Evolutionary conservation across 2,329 filamentous ascomycete species (phyloP), one percentile per base, ranked within the genome.

Genomic region (Paraconiothyrium brasiliense): DNA sequence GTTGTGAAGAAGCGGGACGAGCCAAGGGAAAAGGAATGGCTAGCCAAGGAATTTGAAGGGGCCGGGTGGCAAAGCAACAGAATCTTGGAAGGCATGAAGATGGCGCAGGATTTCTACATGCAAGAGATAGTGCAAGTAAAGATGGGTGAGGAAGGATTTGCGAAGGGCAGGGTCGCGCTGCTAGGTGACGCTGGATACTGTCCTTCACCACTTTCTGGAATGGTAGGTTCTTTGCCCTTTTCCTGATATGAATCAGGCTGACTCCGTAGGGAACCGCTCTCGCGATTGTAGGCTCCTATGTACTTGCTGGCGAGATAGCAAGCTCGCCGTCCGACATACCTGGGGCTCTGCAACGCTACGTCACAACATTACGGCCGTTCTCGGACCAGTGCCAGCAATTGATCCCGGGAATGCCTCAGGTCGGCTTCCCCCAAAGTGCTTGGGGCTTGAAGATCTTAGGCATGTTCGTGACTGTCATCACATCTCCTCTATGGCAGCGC

Each of bases 61-160:
- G 76, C 74, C 0, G 81, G 80, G 1, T 82, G 79, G 74, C 63
- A 80, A 59, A 66, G 67, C 0, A 70, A 78, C 2, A 72, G 78
- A 0, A 69, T 80, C 2, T 51, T 84, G 0, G 62, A 74, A 8
- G 80, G 68, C 1, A 80, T 84, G 79, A 67, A 76, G 32, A 69
- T 67, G 0, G 68, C 77, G 0, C 67, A 79, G 0, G 79, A 84
- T 58, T 84, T 83, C 64, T 84, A 84, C 67, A 80, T 78, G 60
- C 76, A 81, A 34, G 75, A 79, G 20, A 68, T 80, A n/a, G 78
- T 73, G 6, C 77, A 81, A 50, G 73, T 82, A 48, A 77, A 75
- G 49, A 72, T 81, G 63, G 54, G 54, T 2, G 30, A 56, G 20
- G 63, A 73, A 2, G 55, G 64, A 2, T 80, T 77, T 75, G 71